Conservation (phyloP, 176 grass and related monocot species). For the Eragrostis nindensis region DNA sequence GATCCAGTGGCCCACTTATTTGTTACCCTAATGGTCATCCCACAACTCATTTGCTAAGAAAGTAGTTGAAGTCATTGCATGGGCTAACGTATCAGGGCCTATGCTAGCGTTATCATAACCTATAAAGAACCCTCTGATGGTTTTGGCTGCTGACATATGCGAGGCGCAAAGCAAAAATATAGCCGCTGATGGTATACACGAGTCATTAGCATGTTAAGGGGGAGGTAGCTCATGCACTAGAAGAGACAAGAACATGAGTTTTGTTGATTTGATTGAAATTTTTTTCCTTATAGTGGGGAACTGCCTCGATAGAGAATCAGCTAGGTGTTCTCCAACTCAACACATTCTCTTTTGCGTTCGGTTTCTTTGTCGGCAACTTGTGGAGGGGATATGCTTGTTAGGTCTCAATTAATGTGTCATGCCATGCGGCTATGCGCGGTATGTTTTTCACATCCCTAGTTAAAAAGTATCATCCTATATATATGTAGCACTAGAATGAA, state of each 20-base stretch:
- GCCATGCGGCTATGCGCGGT: not conserved
- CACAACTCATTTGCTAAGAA: not conserved
- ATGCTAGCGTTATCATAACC: not conserved
- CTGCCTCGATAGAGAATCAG: not conserved
- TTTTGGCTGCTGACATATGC: not conserved
- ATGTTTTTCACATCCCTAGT: not conserved
- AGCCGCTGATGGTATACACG: not conserved
- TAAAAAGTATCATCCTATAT: not conserved
- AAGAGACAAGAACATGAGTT: not conserved
- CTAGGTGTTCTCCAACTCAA: slow-evolving; percentile 19
- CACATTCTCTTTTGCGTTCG: not conserved
- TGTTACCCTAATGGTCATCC: not conserved
- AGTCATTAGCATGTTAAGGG: not conserved
- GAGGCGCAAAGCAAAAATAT: too few relatives aligned
- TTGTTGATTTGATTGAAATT: not conserved
- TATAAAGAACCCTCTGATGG: not conserved
- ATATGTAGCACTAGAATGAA: not conserved
- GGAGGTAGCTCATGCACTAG: not conserved
- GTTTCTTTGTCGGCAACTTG: not conserved
- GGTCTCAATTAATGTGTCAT: not conserved
- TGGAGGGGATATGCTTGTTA: not conserved
- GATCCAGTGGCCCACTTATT: not conserved
- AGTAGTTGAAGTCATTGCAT: not conserved
- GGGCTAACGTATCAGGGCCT: not conserved
- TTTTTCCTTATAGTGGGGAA: not conserved